These are phyloP conservation scores for Isoetes taiwanensis DNA, from an alignment of 75 land plant species.

Conservation along the genomic window DNA sequence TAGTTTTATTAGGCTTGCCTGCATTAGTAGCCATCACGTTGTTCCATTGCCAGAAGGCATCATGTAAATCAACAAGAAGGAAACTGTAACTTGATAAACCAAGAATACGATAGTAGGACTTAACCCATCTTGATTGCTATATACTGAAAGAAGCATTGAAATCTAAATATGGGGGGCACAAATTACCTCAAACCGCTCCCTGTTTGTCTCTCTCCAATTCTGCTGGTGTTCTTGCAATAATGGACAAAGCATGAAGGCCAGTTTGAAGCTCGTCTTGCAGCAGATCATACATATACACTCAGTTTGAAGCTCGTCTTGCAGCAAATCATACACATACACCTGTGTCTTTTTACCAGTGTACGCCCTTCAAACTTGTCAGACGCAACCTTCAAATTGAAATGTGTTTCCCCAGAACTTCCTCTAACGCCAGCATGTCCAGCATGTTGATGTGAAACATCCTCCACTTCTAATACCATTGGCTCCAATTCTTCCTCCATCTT, in stretches of 20 bases:
- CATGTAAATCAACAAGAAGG: too few relatives aligned
- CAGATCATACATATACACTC: conserved; percentile 56
- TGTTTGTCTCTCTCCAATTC: conserved; percentile 25
- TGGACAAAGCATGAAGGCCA: conserved; percentile 87
- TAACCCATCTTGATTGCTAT: too few relatives aligned
- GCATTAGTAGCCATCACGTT: too few relatives aligned
- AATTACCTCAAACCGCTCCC: too few relatives aligned
- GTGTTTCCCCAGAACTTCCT: conserved; percentile 57
- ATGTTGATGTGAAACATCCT: conserved; percentile 79
- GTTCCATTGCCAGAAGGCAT: too few relatives aligned
- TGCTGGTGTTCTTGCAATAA: conserved; percentile 66
- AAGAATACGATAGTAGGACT: too few relatives aligned
- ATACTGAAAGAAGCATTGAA: too few relatives aligned
- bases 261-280: conserved; percentile 72
- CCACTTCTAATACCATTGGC: conserved; percentile 52
- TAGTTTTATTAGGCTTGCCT: too few relatives aligned
- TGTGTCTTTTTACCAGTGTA: conserved; percentile 70
- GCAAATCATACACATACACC: conserved; percentile 51
- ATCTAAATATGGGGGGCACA: too few relatives aligned
- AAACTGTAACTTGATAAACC: too few relatives aligned
- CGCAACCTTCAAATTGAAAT: conserved; percentile 60
- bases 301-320: conserved; percentile 73
- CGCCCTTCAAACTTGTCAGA: conserved; percentile 60
- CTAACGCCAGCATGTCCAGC: conserved; percentile 74
- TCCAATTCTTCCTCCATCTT: conserved; percentile 37